Base-by-base conservation (phyloP, 371 early-diverging fungal species). In the Mortierella sp. region DNA sequence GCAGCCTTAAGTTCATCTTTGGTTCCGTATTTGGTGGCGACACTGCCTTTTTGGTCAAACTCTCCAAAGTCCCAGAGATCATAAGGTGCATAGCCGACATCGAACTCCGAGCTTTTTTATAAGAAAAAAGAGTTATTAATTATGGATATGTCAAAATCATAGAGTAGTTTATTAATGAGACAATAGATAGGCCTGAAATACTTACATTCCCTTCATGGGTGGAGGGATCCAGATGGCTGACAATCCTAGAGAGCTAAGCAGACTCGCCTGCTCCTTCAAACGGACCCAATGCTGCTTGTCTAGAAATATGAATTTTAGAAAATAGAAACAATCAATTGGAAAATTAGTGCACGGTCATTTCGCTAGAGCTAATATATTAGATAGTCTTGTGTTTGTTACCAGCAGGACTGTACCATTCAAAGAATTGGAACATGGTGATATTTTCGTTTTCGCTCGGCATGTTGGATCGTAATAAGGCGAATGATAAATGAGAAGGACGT, bases 21-120 rank as follows among this genome's bases (percentile, higher is more conserved):
- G 22, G 84, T 83, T 17, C 85, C 84, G 42, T 83, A 84, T 43
- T 86, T 86, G 32, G 84, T 84, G 1, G 80, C 66, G 19, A 84
- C 68, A 3, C 69, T 57, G 2, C 80, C 76, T 56, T 86, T 84
- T 49, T 84, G 83, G 32, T 86, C 76, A 65, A 84, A 84, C 55
- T 86, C 84, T 15, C 86, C 83, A 35, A 86, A 55, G 49, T 86
- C 86, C 84, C 83, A 86, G 28, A 84, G 56, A 32, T 65, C 66
- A 49, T 65, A 65, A 1, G 57, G 45, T 7, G 66, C 66, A 61
- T 84, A 84, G 3, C 83, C 84, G 15, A 83, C 83, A 73, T 80
- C 76, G 45, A 67, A 68, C 22, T 45, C 67, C 34, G 69, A 61
- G 55, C 68, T 71, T 55, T 55, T 28, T 54, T 17, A 29, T 37